Base-by-base conservation (phyloP, 2,329 filamentous ascomycete species). In the Ustulina deusta region DNA sequence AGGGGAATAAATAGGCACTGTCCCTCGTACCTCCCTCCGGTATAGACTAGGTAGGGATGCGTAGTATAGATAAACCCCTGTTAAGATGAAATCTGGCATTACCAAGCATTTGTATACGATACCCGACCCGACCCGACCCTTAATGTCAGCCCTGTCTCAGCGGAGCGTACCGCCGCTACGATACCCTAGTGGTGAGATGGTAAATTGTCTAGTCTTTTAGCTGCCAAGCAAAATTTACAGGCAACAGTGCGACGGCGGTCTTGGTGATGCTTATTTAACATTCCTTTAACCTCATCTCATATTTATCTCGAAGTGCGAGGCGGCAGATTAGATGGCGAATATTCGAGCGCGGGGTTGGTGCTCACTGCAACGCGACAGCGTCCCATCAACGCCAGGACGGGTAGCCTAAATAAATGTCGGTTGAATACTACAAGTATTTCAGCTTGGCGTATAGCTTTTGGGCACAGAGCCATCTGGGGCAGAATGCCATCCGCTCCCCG, bases 361-460 rank as follows among this genome's bases (percentile, higher is more conserved):
- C 13, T 13, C 25, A 32, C 25, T n/a, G 36, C n/a, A 46, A 60
- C 5, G 7, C 44, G 6, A 20, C 15, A 25, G 27, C 13, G 48
- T 54, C 11, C 6, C 32, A 29, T 46, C 22, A 13, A 29, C 32
- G 9, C 27, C 7, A 54, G 1, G 17, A 25, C 29, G 5, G 38
- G 63, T 40, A 54, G 54, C 60, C 46, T 60, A 58, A 66, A 62
- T 46, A 29, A 38, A 2, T 40, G n/a, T 10, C 17, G 34, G 29
- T 29, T 22, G 1, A 4, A 22, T 11, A 11, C n/a, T 40, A 51
- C 32, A 58, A 58, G 49, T 20, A 59, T 29, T 2, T 17, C 7
- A 58, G 29, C 59, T 63, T 59, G 46, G 59, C 55, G 49, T 22
- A 22, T 29, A 20, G 13, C 40, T 38, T 15, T 34, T 58, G 9